Base-by-base conservation (phyloP, 2,329 filamentous ascomycete genomes). In the Colletotrichum australisinense region DNA sequence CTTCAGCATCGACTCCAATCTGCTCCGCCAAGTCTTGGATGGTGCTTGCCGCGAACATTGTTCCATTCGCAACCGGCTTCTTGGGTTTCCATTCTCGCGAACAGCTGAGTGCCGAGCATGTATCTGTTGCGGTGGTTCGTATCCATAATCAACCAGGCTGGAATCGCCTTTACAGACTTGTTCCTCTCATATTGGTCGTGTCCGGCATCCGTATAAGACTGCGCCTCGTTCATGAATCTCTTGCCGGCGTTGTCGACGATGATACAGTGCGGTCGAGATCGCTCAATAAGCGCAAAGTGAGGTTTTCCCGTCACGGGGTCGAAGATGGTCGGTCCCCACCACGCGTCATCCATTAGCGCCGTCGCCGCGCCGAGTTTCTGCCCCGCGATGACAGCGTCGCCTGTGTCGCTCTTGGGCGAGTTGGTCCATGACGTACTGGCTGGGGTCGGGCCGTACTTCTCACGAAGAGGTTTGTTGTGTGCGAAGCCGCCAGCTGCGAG, bases 401-500 rank as follows among this genome's bases (percentile, higher is more conserved):
- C 81, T 24, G 66, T 76, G 75, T 81, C 82, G 11, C 59, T 75
- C 35, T 74, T 73, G 49, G 63, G 74, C 19, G 77, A 76, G 5
- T 73, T 76, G 5, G 79, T 79, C 80, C 79, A 82, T 12, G 77
- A 65, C 2, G 75, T 63, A 35, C 60, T 79, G 35, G 75, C 74
- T 9, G 76, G 76, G 2, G 70, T 26, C 7, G 72, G 63, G 1
- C 76, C 75, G 64, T 78, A 77, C 69, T 77, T 59, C 24, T 78
- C 66, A n/a, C 82, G 77, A 76, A 83, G 79, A 11, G 72, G 63
- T 7, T 66, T 55, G 62, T 82, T 82, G 19, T 77, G 76, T 0
- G 82, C 78, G 72, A 84, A 84, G 4, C 82, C 82, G 6, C 81
- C 82, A 7, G 80, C 81, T 7, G 78, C 78, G 9, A 84, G 76